phyloP scores from a whole-genome alignment of 345 rosid species.

The Dipteronia dyeriana region DNA sequence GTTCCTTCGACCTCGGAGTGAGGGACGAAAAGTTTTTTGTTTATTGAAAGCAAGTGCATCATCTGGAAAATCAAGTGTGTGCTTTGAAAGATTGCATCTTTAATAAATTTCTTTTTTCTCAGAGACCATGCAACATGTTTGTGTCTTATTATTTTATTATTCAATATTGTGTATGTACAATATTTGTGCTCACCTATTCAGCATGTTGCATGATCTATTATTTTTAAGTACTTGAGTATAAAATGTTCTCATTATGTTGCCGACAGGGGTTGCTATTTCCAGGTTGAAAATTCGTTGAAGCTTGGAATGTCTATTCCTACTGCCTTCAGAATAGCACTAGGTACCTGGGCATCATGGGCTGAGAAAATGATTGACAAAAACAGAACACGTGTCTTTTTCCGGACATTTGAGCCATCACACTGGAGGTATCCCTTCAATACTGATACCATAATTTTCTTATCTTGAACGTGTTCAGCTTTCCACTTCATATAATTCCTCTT shows the following conservation, averaged over 20 bases:
- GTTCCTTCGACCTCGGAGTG: background rate
- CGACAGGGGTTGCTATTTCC: slow-evolving; percentile 87
- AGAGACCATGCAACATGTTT: background rate
- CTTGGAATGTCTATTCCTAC: slow-evolving; percentile 85
- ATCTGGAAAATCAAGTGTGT: background rate
- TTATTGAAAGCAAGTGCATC: background rate
- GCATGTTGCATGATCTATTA: background rate
- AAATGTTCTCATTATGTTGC: slow-evolving; percentile 33
- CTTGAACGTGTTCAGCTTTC: background rate
- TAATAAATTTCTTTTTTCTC: background rate
- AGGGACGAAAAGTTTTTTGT: background rate
- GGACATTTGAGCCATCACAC: slow-evolving; percentile 89
- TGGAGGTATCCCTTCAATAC: slow-evolving; percentile 60
- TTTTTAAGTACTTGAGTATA: background rate
- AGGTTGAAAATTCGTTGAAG: slow-evolving; percentile 69
- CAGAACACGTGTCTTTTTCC: slow-evolving; percentile 68
- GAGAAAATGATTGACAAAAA: slow-evolving; percentile 50
- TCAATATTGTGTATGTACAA: background rate
- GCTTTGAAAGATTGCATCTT: background rate
- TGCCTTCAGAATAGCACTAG: slow-evolving; percentile 71
- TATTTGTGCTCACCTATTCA: background rate
- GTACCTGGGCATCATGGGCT: slow-evolving; percentile 90
- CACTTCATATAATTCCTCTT: background rate
- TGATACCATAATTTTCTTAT: background rate
- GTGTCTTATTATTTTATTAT: background rate